A percentile compares a stretch with the other conserved stretches of the same genome.
phyloP scores from a whole-genome alignment of 306 rosid species.

The Prunus campanulata region DNA sequence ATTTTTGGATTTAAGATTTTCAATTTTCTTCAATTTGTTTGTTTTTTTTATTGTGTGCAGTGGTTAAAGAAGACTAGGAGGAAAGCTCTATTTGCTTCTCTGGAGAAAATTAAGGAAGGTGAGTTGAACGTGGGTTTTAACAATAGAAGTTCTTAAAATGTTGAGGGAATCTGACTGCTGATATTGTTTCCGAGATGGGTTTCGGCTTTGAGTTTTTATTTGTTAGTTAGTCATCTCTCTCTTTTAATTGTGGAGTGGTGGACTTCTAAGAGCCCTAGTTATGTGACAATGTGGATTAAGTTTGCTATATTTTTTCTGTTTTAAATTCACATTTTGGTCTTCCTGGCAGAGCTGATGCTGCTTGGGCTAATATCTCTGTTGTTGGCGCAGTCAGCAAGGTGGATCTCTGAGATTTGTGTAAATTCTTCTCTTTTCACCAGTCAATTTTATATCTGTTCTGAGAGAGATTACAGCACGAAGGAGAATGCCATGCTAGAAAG shows the following conservation, averaged over 20 bases:
- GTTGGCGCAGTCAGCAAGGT: conserved; percentile 86
- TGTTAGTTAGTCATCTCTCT: too few species aligned
- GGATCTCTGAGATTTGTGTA: conserved; percentile 91
- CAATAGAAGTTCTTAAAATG: neutral
- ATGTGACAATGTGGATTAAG: neutral
- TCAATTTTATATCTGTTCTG: conserved; percentile 68
- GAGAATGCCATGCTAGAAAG: conserved; percentile 33
- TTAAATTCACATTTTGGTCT: neutral
- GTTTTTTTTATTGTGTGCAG: conserved; percentile 33
- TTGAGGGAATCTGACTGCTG: neutral
- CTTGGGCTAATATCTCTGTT: conserved; percentile 90
- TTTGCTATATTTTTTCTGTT: neutral
- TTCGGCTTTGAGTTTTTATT: neutral
- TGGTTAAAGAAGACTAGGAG: conserved; percentile 88
- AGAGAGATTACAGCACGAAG: conserved; percentile 40
- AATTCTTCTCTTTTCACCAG: conserved; percentile 76
- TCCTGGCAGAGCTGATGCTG: conserved; percentile 85
- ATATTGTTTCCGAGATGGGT: neutral
- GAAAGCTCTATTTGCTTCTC: conserved; percentile 82
- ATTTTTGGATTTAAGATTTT: neutral
- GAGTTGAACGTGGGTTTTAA: neutral
- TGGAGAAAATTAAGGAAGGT: conserved; percentile 98
- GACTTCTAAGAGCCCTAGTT: neutral
- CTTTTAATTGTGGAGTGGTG: neutral
- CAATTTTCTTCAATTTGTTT: neutral